Base-by-base conservation (phyloP, 441 rosid genomes). In the Mallotus japonicus region DNA sequence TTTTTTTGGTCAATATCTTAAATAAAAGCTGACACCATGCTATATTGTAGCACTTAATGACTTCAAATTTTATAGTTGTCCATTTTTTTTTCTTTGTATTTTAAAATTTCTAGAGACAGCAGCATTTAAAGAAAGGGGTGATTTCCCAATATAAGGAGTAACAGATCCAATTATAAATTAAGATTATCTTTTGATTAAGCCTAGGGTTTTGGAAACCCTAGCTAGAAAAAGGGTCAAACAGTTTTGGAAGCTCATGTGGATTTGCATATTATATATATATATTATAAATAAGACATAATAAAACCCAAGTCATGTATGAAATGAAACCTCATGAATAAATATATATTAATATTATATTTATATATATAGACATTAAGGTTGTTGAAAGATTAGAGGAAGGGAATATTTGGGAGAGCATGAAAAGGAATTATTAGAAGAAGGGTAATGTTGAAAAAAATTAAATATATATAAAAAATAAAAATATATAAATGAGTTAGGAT, bases 361-460 rank as follows among this genome's bases (percentile, higher is more conserved):
- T 28, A 28, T 28, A 42, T 73, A 49, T 19, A 19, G 72, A 63
- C 82, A 64, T 77, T 74, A 82, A 76, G 75, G 69, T 59, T 71
- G 75, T 68, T 78, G 78, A 81, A 76, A 74, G 74, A 76, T 78
- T 76, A 71, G 76, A 80, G 68, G 76, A 78, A 83, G 75, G 82
- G 89, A 89, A 84, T 89, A 87, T 87, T 85, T 87, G 86, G 88
- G 93, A 83, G 87, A 75, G 74, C 1, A 82, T 82, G 83, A 79
- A 77, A 84, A 81, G 79, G 88, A 85, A 88, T 86, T 85, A 86
- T 44, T 42, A 64, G 67, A 64, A 64, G 50, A 14, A 85, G 82
- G 86, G 75, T 84, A 76, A 79, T 70, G 62, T 65, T 73, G 76
- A 6, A 16, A 53, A 65, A 78, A 2, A 34, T 34, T 37, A 37